Conservation (phyloP, 169 alveolate genomes). For the Hepatocystis sp. region DNA sequence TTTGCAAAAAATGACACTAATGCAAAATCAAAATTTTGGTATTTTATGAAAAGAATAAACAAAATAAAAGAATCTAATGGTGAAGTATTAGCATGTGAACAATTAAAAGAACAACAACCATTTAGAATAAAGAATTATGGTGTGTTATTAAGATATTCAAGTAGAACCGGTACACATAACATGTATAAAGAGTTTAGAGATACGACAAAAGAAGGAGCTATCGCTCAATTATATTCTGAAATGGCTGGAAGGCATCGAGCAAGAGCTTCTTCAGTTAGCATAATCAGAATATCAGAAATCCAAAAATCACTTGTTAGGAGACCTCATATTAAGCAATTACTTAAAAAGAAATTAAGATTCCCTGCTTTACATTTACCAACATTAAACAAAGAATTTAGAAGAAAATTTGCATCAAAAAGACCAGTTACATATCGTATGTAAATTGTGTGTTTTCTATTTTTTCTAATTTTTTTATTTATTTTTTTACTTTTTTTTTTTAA, state of each 20-base stretch:
- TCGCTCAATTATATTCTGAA: slow-evolving; percentile 96
- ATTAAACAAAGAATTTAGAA: slow-evolving; percentile 87
- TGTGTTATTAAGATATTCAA: slow-evolving; percentile 96
- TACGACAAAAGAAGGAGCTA: slow-evolving; percentile 96
- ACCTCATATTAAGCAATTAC: slow-evolving; percentile 89
- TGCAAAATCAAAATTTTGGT: slow-evolving; percentile 99
- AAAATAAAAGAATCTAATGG: slow-evolving; percentile 97
- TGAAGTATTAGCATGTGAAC: slow-evolving; percentile 95
- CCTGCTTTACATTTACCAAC: slow-evolving; percentile 91
- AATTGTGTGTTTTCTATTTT: neutral
- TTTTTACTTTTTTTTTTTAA: slow-evolving; percentile 3
- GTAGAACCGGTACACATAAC: slow-evolving; percentile 98
- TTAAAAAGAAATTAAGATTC: slow-evolving; percentile 91
- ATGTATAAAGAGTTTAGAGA: slow-evolving; percentile 99
- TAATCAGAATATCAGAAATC: slow-evolving; percentile 92
- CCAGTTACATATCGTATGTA: slow-evolving; percentile 86
- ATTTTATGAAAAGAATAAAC: slow-evolving; percentile 96
- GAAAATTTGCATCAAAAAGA: slow-evolving; percentile 90
- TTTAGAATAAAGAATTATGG: slow-evolving; percentile 97
- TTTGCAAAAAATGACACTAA: slow-evolving; percentile 97
- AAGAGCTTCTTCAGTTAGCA: slow-evolving; percentile 94
- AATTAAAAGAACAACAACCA: slow-evolving; percentile 92
- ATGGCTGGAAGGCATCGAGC: slow-evolving; percentile 99
- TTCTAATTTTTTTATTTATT: neutral
- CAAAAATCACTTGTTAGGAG: slow-evolving; percentile 88